Evolutionary conservation across 495 filamentous ascomycete genomes (phyloP), one percentile per base, ranked within the genome.

Genomic region (Penicillium lividum): DNA sequence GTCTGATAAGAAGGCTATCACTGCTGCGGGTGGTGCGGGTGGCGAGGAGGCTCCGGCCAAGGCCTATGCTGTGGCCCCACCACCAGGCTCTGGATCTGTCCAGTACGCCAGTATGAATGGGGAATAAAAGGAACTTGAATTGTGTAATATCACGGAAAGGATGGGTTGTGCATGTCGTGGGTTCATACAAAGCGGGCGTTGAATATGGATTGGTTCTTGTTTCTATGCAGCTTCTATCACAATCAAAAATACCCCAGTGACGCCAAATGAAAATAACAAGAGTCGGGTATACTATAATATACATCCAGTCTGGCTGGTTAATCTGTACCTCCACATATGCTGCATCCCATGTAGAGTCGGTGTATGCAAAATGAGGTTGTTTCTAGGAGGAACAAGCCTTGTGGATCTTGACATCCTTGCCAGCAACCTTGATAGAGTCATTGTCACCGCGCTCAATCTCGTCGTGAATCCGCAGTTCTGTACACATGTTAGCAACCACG

Each of bases 381-480:
- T 36, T 22, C 22, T 22, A 22, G 22, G 72, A 72, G 5, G 76
- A 77, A 57, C 76, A 78, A 18, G 77, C 61, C 67, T 79, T 77
- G 53, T 78, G 73, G 46, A 80, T 63, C 69, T 78, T 80, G 36
- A 79, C 73, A 15, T 70, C 58, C 66, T 75, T 68, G 28, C 66
- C 73, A 1, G 71, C 77, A 54, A 84, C 66, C 72, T 91, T 92
- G 63, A 95, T 83, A 7, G 86, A 89, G 54, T 95, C 90, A 65
- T 98, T 98, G 76, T 97, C 90, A 30, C 93, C 92, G 34, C 90
- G 81, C 73, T 98, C 94, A 45, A 89, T 98, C 54, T 93, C 78
- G 49, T 95, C 84, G 70, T 97, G 94, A 65, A 98, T 96, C 15
- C 84, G 79, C 51, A 98, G 77, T 70, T 89, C 92, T 95, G 61